A percentile compares a stretch with the other conserved stretches of the same genome.
Conservation (phyloP, 495 filamentous ascomycete species). For the Glutinoglossum americanum region DNA sequence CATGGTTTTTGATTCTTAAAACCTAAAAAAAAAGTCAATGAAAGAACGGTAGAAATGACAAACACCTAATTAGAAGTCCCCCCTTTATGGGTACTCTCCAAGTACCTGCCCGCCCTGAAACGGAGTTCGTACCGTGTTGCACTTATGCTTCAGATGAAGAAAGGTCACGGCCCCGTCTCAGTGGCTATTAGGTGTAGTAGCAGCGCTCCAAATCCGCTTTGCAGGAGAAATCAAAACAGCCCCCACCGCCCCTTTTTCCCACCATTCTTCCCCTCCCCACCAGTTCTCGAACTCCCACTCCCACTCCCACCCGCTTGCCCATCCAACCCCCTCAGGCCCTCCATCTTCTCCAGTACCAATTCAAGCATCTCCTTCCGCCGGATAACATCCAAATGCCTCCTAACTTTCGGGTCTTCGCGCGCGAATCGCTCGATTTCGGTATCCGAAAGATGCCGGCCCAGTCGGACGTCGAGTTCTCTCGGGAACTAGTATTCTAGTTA, state of each 20-base stretch:
- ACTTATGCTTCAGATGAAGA: no score
- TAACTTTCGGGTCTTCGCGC: constrained; percentile 72
- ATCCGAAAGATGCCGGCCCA: constrained; percentile 61
- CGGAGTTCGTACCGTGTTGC: no score
- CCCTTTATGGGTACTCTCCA: no score
- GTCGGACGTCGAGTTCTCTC: constrained; percentile 64
- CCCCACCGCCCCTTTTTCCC: background rate
- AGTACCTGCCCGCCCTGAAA: no score
- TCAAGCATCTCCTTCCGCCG: constrained; percentile 80
- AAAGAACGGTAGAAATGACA: no score
- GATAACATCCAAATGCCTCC: constrained; percentile 77
- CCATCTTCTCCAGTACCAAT: constrained; percentile 82
- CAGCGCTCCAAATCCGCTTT: no score
- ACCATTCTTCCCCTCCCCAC: background rate
- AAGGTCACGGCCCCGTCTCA: no score
- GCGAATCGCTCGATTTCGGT: constrained; percentile 77
- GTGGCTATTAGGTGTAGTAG: no score
- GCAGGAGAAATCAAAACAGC: no score
- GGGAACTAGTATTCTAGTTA: constrained; percentile 37
- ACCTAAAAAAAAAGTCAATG: no score
- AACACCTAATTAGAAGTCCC: no score
- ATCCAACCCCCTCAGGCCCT: constrained; percentile 62
- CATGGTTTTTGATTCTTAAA: no score
- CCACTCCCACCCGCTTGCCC: background rate
- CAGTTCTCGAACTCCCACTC: background rate